phyloP scores from a whole-genome alignment of 441 rosid species.

The Omphalea diandra region DNA sequence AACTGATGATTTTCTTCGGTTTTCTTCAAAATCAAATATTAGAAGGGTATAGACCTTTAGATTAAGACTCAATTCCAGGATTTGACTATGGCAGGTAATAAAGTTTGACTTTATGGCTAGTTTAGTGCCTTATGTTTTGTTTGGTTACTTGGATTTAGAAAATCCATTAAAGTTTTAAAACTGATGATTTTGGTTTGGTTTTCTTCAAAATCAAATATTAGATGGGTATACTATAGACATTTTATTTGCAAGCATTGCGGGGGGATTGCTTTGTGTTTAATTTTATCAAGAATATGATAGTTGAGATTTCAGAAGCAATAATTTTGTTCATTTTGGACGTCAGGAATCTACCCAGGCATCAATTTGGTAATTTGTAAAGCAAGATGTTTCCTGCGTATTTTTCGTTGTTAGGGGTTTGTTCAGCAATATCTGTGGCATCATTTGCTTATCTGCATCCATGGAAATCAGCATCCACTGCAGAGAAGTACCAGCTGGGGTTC shows the following conservation, averaged over 20 bases:
- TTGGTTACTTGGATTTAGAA: no score
- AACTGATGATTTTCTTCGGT: not conserved
- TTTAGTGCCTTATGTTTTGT: no score
- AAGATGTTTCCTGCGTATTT: slow-evolving; percentile 96
- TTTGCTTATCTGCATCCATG: slow-evolving; percentile 88
- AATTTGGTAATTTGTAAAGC: slow-evolving; percentile 82
- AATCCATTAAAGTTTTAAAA: no score
- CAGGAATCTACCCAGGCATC: slow-evolving; percentile 89
- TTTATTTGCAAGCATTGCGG: no score
- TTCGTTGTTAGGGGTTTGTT: slow-evolving; percentile 62
- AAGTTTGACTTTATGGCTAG: no score
- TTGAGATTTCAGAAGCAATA: not conserved
- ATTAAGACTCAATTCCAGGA: no score
- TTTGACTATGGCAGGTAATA: no score
- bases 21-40: not conserved
- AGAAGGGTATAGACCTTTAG: not conserved
- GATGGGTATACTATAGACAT: no score
- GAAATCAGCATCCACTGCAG: slow-evolving; percentile 66
- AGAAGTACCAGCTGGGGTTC: slow-evolving; percentile 89
- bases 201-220: no score
- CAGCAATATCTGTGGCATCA: slow-evolving; percentile 59
- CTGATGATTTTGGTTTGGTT: no score
- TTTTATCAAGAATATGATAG: not conserved
- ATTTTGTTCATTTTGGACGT: not conserved
- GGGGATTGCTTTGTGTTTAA: not conserved